Conservation (phyloP, 1,284 basidiomycete species). For the Prillingera fragicola region DNA sequence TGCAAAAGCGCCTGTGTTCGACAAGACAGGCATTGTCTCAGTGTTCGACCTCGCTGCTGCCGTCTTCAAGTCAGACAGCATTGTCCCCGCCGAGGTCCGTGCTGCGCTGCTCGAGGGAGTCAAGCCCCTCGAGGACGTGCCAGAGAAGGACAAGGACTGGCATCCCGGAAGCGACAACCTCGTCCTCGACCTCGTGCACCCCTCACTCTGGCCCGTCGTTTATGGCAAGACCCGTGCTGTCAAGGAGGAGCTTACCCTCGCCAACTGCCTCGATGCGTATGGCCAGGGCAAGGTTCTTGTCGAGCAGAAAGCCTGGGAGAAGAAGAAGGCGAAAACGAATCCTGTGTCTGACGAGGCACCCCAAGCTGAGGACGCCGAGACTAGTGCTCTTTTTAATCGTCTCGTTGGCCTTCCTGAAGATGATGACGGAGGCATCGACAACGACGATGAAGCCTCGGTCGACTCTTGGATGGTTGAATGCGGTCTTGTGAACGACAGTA, state of each 20-base stretch:
- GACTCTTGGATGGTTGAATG: too few relatives aligned
- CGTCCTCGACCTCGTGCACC: slow-evolving; percentile 17
- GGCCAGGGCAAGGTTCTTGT: slow-evolving; percentile 2
- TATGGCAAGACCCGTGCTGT: slow-evolving; percentile 12
- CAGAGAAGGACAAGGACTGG: slow-evolving; percentile 11
- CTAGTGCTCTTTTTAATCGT: too few relatives aligned
- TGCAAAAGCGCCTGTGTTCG: slow-evolving; percentile 9
- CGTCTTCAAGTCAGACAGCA: slow-evolving; percentile 5
- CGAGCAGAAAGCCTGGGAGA: background rate
- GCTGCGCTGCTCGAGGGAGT: background rate
- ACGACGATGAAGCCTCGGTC: too few relatives aligned
- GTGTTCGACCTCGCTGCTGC: slow-evolving; percentile 2
- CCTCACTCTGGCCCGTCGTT: slow-evolving; percentile 13
- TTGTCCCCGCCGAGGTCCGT: background rate
- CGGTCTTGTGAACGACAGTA: too few relatives aligned
- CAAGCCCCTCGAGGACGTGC: slow-evolving; percentile 5
- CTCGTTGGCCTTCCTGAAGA: too few relatives aligned
- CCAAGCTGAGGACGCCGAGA: too few relatives aligned
- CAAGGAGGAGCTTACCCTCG: slow-evolving; percentile 1
- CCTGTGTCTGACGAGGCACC: too few relatives aligned
- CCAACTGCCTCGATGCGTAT: background rate
- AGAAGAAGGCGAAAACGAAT: background rate
- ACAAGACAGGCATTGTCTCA: background rate
- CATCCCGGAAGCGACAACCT: slow-evolving; percentile 11
- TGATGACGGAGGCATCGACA: too few relatives aligned